Evolutionary conservation across 371 early-diverging fungal genomes (phyloP).

Genomic region (Apophysomyces variabilis): DNA sequence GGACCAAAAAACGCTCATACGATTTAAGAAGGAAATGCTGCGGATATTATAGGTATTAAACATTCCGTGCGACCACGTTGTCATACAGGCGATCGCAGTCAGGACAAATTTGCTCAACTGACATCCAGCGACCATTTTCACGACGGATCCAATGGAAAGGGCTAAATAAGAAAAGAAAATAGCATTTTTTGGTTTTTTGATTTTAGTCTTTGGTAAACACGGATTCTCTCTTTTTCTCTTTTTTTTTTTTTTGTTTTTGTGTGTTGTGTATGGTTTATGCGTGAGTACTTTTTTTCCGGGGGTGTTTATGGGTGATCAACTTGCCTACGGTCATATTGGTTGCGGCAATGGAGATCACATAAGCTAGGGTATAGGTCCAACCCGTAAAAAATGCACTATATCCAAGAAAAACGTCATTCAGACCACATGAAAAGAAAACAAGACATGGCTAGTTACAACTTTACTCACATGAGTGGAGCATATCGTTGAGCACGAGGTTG

Average conservation of each 20-base stretch:
- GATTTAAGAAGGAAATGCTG: conserved; percentile 33
- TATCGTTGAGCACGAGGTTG: conserved; percentile 23
- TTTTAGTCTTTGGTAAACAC: no score
- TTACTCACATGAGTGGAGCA: conserved; percentile 43
- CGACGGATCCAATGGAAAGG: conserved; percentile 35
- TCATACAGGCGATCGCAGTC: conserved; percentile 32
- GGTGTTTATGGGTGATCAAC: background rate
- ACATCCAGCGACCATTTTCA: conserved; percentile 27
- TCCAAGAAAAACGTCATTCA: conserved; percentile 6
- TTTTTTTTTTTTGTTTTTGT: no score
- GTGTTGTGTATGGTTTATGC: no score
- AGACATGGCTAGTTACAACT: background rate
- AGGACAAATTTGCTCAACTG: conserved; percentile 24
- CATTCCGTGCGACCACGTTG: conserved; percentile 35
- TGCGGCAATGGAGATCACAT: conserved; percentile 44
- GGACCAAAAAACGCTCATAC: conserved; percentile 51
- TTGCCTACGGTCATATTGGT: conserved; percentile 51
- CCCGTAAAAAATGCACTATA: conserved; percentile 50
- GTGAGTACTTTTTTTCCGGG: no score
- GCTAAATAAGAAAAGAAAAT: conserved; percentile 14
- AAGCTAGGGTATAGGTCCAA: conserved; percentile 47
- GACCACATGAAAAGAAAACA: background rate
- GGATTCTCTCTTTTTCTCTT: no score
- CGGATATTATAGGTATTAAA: conserved; percentile 35
- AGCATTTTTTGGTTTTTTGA: background rate